Conservation (phyloP, 371 early-diverging fungal species). For the Mucor ambiguus region DNA sequence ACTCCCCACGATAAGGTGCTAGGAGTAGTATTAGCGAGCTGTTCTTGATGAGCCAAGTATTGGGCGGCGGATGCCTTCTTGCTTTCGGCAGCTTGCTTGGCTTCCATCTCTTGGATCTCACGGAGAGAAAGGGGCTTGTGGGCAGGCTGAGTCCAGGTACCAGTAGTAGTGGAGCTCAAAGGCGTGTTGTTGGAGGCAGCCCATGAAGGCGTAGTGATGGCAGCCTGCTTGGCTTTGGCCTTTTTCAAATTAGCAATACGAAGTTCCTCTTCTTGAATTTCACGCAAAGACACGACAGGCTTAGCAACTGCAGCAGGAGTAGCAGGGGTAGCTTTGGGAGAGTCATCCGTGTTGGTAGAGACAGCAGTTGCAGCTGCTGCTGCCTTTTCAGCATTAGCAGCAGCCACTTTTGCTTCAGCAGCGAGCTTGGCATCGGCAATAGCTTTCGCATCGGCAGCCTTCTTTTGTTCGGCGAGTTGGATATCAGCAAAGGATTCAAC, state of each 20-base stretch:
- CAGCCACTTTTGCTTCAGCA: constrained; percentile 2
- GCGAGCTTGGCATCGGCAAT: background rate
- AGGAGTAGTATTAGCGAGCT: constrained; percentile 16
- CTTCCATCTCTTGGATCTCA: constrained; percentile 70
- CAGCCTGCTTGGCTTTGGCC: constrained; percentile 5
- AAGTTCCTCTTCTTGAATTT: constrained; percentile 54
- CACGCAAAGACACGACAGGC: constrained; percentile 43
- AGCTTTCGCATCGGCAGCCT: constrained; percentile 1
- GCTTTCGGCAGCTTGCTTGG: constrained; percentile 49
- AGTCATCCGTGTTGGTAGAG: background rate
- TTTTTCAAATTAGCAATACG: constrained; percentile 45
- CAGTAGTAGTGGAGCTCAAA: background rate
- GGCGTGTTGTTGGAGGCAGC: constrained; percentile 7
- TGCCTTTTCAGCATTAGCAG: constrained; percentile 4
- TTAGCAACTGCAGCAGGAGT: background rate
- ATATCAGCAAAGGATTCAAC: constrained; percentile 29
- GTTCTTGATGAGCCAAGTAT: constrained; percentile 20
- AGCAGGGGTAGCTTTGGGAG: constrained; percentile 1
- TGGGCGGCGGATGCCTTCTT: constrained; percentile 45
- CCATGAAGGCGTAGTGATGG: constrained; percentile 10
- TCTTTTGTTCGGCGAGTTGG: constrained; percentile 21
- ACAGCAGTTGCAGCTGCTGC: background rate
- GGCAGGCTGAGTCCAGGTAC: constrained; percentile 41
- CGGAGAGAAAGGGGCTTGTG: constrained; percentile 58
- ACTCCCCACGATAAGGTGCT: constrained; percentile 50